Evolutionary conservation across 2,329 filamentous ascomycete species (phyloP).

Genomic region (Xylariaceae sp.): DNA sequence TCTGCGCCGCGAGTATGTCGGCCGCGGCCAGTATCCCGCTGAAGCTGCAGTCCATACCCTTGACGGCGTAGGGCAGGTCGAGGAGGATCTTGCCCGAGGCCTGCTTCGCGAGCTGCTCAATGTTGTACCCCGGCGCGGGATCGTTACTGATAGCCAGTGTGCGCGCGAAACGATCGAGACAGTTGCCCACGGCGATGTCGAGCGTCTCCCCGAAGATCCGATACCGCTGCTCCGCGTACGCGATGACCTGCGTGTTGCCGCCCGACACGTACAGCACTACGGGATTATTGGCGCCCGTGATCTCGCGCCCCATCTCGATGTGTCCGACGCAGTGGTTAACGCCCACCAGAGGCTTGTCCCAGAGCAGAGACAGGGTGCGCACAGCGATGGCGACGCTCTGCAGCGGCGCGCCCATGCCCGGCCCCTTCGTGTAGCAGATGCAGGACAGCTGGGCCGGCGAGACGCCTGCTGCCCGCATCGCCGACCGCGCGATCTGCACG

Average conservation of each 20-base stretch:
- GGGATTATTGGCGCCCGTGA: slow-evolving; percentile 88
- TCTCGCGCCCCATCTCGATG: slow-evolving; percentile 96
- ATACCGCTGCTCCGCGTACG: slow-evolving; percentile 92
- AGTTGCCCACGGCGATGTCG: slow-evolving; percentile 97
- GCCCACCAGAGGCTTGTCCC: slow-evolving; percentile 86
- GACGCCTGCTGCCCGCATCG: slow-evolving; percentile 73
- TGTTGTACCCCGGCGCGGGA: slow-evolving; percentile 96
- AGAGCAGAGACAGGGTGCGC: slow-evolving; percentile 80
- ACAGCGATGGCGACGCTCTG: slow-evolving; percentile 87
- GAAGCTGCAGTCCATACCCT: slow-evolving; percentile 98
- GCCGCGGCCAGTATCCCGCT: slow-evolving; percentile 87
- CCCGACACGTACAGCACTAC: slow-evolving; percentile 96
- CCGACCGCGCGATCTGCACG: slow-evolving; percentile 78
- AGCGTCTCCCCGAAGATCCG: slow-evolving; percentile 98
- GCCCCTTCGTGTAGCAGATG: slow-evolving; percentile 94
- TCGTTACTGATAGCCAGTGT: slow-evolving; percentile 93
- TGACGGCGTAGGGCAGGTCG: slow-evolving; percentile 93
- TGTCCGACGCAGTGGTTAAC: slow-evolving; percentile 99
- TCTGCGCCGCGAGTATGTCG: slow-evolving; percentile 77
- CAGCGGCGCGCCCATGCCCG: slow-evolving; percentile 94
- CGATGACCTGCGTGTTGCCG: slow-evolving; percentile 97
- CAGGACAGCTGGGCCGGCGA: slow-evolving; percentile 76
- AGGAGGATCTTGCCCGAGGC: slow-evolving; percentile 69
- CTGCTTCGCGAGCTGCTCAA: slow-evolving; percentile 87
- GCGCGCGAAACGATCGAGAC: slow-evolving; percentile 92